Evolutionary conservation across 1,139 yeast species (phyloP).

Genomic region (Geotrichum reessii): DNA sequence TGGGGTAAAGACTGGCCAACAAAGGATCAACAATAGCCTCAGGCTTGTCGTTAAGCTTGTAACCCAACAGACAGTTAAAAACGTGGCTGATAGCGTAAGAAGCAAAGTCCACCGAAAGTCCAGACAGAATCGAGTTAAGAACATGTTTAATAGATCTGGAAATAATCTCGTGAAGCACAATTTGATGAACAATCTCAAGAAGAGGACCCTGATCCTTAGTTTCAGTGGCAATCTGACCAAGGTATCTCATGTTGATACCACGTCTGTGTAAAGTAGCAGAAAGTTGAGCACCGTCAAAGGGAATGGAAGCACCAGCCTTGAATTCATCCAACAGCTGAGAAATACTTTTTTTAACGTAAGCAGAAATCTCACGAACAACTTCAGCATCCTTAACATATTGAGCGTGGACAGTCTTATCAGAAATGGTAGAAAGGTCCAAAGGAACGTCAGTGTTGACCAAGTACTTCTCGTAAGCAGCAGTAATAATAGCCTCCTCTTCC

Average conservation of each 20-base stretch:
- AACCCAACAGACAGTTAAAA: conserved; percentile 58
- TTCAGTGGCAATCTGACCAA: conserved; percentile 45
- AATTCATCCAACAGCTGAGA: conserved; percentile 59
- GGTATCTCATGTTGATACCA: conserved; percentile 87
- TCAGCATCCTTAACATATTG: conserved; percentile 49
- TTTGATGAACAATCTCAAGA: conserved; percentile 27
- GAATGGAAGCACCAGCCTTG: conserved; percentile 50
- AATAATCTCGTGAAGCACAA: conserved; percentile 64
- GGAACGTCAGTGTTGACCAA: conserved; percentile 69
- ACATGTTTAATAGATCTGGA: conserved; percentile 76
- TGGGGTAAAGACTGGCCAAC: conserved; percentile 39
- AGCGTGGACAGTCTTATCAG: conserved; percentile 41
- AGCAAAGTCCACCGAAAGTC: conserved; percentile 51
- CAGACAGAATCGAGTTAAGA: conserved; percentile 46
- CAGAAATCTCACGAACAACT: conserved; percentile 61
- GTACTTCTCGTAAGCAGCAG: conserved; percentile 53
- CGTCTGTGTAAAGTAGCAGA: conserved; percentile 61
- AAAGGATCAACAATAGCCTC: conserved; percentile 22
- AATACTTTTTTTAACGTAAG: conserved; percentile 52
- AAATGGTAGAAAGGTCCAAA: conserved; percentile 35
- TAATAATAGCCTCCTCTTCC: conserved; percentile 38
- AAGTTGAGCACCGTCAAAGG: conserved; percentile 77
- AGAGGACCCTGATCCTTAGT: conserved; percentile 5
- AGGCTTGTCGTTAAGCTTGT: conserved; percentile 9
- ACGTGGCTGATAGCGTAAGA: conserved; percentile 62